Evolutionary conservation across 2,329 filamentous ascomycete genomes (phyloP).

Genomic region (Aspergillus tanneri): DNA sequence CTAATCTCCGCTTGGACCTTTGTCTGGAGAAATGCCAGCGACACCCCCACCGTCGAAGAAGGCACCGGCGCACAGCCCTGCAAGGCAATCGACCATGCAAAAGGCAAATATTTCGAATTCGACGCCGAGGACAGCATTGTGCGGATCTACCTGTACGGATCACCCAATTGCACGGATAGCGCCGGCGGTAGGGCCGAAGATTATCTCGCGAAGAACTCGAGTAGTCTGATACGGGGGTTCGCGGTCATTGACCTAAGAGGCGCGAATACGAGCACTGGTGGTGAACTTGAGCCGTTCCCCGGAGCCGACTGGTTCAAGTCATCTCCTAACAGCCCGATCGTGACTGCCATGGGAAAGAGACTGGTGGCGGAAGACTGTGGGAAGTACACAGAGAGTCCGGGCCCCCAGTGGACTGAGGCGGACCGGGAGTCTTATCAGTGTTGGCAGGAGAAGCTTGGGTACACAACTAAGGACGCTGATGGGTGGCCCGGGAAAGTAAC

Average conservation of each 20-base stretch:
- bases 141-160: conserved; percentile 11
- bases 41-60: conserved; percentile 10
- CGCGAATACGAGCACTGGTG: neutral
- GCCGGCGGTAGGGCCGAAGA: neutral
- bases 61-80: conserved; percentile 7
- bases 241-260: neutral
- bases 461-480: neutral
- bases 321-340: neutral
- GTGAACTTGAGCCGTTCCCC: conserved; percentile 6
- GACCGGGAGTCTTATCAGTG: conserved; percentile 1
- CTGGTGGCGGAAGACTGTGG: neutral
- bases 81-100: conserved; percentile 9
- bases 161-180: conserved; percentile 9
- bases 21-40: conserved; percentile 12
- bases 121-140: conserved; percentile 12
- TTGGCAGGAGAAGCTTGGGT: conserved; percentile 2
- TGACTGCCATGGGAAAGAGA: neutral
- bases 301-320: conserved; percentile 12
- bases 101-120: conserved; percentile 13
- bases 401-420: neutral
- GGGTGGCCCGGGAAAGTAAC: conserved; percentile 1
- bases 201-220: neutral
- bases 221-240: neutral
- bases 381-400: neutral
- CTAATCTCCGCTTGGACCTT: conserved; percentile 12